phyloP scores from a whole-genome alignment of 257 asterid genomes.

The Primulina tabacum region DNA sequence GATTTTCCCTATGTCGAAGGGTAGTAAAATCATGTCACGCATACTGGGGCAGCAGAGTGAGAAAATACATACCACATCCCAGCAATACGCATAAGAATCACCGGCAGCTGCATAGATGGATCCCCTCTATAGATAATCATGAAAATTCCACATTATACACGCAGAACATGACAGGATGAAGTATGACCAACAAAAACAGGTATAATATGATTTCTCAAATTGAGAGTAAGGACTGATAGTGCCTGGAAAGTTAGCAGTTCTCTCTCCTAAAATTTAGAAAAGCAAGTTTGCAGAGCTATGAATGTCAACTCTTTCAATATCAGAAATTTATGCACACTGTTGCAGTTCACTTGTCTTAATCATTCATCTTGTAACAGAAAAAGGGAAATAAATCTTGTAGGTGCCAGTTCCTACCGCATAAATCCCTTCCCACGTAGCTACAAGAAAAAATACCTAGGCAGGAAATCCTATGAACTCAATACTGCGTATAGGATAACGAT shows the following conservation, averaged over 20 bases:
- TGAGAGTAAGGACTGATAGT: constrained; percentile 8
- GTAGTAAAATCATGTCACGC: not conserved
- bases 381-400: not conserved
- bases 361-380: not conserved
- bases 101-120: constrained; percentile 92
- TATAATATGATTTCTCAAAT: not conserved
- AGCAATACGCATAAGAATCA: constrained; percentile 90
- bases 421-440: not conserved
- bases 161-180: constrained; percentile 20
- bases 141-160: constrained; percentile 11
- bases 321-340: not conserved
- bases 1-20: not conserved
- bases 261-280: constrained; percentile 12
- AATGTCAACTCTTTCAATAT: constrained; percentile 2
- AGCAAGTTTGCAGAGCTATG: constrained; percentile 11
- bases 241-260: constrained; percentile 6
- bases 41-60: constrained; percentile 27
- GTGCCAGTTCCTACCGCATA: not conserved
- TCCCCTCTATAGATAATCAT: constrained; percentile 51
- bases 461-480: not conserved
- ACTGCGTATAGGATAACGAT: not conserved
- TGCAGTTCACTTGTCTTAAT: not conserved
- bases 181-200: constrained; percentile 11
- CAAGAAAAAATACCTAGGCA: not conserved
- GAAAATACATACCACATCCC: constrained; percentile 84